phyloP scores from a whole-genome alignment of 192 early-diverging fungal genomes.

The Coemansia erecta region DNA sequence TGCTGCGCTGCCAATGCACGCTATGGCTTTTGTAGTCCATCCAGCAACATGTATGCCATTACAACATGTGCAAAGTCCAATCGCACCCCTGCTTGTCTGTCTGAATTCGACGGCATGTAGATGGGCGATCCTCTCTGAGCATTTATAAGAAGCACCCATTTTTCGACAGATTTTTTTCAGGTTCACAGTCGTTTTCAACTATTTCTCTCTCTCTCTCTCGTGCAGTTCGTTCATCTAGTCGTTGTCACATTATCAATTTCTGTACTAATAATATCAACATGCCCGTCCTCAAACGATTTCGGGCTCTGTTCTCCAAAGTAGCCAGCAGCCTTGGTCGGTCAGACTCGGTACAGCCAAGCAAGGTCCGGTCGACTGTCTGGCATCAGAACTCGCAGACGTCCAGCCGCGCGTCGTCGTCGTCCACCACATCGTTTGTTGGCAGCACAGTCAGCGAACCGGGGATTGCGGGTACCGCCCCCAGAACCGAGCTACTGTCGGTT shows the following conservation, averaged over 20 bases:
- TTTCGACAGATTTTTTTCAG: too few relatives aligned
- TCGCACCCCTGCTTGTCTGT: too few relatives aligned
- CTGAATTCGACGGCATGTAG: neutral
- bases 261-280: constrained; percentile 13
- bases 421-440: constrained; percentile 15
- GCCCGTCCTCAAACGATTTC: constrained; percentile 38
- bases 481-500: constrained; percentile 5
- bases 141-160: too few relatives aligned
- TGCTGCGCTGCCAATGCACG: neutral
- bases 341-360: constrained; percentile 29
- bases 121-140: neutral
- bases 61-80: too few relatives aligned
- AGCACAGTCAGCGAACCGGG: constrained; percentile 7
- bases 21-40: neutral
- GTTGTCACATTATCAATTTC: neutral
- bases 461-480: neutral
- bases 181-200: too few relatives aligned
- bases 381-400: constrained; percentile 35
- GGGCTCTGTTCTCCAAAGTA: constrained; percentile 45
- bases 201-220: too few relatives aligned
- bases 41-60: too few relatives aligned
- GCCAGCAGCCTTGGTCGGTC: constrained; percentile 44
- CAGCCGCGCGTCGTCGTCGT: constrained; percentile 38
- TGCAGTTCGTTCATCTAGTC: neutral
- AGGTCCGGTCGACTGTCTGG: constrained; percentile 36